Evolutionary conservation across 805 yeast genomes (phyloP).

Genomic region (Kodamaea neixiangensis): DNA sequence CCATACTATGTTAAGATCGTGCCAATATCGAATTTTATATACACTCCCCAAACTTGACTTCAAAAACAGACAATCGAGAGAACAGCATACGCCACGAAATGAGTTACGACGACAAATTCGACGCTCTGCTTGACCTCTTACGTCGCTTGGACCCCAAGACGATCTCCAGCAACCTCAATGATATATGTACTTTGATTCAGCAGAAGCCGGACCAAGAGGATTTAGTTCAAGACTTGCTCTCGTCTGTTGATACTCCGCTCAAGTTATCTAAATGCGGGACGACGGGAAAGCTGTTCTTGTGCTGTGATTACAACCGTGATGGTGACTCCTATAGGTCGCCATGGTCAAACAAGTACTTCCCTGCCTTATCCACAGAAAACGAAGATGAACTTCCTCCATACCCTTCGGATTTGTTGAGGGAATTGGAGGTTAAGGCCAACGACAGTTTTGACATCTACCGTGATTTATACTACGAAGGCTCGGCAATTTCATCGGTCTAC

Average conservation of each 20-base stretch:
- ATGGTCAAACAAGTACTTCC: slow-evolving; percentile 77
- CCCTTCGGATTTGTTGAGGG: slow-evolving; percentile 68
- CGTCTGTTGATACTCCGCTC: slow-evolving; percentile 87
- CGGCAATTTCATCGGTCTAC: slow-evolving; percentile 82
- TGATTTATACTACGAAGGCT: slow-evolving; percentile 91
- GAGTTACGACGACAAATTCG: slow-evolving; percentile 35
- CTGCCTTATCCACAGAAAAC: slow-evolving; percentile 28
- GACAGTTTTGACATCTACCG: slow-evolving; percentile 91
- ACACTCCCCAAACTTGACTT: background rate
- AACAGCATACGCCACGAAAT: slow-evolving; percentile 12
- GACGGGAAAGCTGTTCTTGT: slow-evolving; percentile 67
- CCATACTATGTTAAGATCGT: background rate
- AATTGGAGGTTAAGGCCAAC: slow-evolving; percentile 78
- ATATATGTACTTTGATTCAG: slow-evolving; percentile 38
- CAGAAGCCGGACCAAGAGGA: slow-evolving; percentile 38
- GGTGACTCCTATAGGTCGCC: slow-evolving; percentile 93
- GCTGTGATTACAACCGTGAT: slow-evolving; percentile 95
- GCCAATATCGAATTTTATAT: background rate
- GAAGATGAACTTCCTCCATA: slow-evolving; percentile 65
- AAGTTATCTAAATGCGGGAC: slow-evolving; percentile 49
- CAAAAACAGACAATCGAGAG: background rate
- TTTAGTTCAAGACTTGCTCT: slow-evolving; percentile 81
- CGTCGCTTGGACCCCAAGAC: slow-evolving; percentile 43
- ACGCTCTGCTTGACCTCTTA: slow-evolving; percentile 40
- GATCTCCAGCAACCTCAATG: slow-evolving; percentile 33